A percentile compares a stretch with the other conserved stretches of the same genome.
Evolutionary conservation across 2,329 filamentous ascomycete genomes (phyloP).

Genomic region (Thielaviopsis ethacetica): DNA sequence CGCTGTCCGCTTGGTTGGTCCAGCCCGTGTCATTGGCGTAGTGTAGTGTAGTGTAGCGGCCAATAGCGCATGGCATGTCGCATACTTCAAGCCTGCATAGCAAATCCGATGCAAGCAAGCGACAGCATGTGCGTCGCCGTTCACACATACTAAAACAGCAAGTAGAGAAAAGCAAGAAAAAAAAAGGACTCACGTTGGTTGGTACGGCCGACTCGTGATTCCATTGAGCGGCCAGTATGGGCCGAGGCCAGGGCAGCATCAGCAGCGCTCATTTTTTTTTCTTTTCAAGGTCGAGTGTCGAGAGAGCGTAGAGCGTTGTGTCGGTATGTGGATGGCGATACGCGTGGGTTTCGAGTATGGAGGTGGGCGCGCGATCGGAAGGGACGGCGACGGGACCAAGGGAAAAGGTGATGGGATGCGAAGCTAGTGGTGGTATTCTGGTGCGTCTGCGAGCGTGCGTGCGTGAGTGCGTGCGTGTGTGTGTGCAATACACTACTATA

Average conservation of each 20-base stretch:
- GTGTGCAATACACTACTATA: neutral
- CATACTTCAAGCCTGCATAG: neutral
- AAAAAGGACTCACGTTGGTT: constrained; percentile 57
- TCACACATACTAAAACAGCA: neutral
- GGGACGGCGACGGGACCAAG: neutral
- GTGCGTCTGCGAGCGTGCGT: no score
- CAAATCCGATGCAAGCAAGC: neutral
- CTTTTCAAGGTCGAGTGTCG: neutral
- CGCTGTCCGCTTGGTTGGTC: neutral
- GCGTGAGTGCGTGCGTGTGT: no score
- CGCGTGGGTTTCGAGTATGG: neutral
- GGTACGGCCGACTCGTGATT: constrained; percentile 59
- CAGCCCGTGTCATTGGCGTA: neutral
- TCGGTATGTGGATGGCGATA: neutral
- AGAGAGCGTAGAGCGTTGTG: neutral
- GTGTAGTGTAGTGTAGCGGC: neutral
- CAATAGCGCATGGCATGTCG: neutral
- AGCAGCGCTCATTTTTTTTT: constrained; percentile 7
- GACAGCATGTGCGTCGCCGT: neutral
- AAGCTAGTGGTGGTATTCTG: neutral
- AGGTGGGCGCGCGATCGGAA: neutral
- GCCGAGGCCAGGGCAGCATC: constrained; percentile 7
- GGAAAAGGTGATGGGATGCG: neutral
- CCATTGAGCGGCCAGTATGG: constrained; percentile 38
- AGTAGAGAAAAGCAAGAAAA: neutral